Conservation (phyloP, 1,284 basidiomycete species). For the Ustilago shanxiensis region DNA sequence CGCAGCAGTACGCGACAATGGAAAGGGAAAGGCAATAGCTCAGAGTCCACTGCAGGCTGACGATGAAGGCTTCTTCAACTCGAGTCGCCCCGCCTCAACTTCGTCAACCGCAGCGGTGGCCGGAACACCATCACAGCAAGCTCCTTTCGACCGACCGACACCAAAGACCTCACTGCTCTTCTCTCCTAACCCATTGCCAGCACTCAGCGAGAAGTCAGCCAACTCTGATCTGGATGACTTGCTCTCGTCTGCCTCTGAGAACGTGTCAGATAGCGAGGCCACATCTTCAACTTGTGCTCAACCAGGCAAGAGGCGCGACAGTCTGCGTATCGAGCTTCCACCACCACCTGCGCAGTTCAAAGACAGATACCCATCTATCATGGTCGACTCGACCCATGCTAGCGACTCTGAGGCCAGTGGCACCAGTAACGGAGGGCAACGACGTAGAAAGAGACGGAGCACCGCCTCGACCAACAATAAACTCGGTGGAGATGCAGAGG, state of each 20-base stretch:
- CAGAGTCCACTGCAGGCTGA: constrained; percentile 19
- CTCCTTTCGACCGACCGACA: neutral
- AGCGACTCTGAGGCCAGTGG: constrained; percentile 40
- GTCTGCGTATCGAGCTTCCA: constrained; percentile 47
- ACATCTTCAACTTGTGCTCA: neutral
- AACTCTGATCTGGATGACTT: constrained; percentile 28
- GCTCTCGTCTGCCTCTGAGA: constrained; percentile 19
- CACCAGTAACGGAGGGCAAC: neutral
- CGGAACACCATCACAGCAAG: neutral
- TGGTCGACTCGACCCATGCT: constrained; percentile 40
- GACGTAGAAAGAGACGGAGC: constrained; percentile 28
- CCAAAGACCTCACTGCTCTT: constrained; percentile 20
- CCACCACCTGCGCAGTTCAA: constrained; percentile 41
- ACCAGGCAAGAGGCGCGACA: constrained; percentile 28
- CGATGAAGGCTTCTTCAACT: constrained; percentile 27
- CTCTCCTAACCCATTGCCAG: constrained; percentile 20
- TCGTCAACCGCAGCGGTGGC: neutral
- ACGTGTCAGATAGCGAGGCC: constrained; percentile 21
- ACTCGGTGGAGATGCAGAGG: constrained; percentile 19
- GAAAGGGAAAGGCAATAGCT: constrained; percentile 17
- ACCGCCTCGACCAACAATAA: constrained; percentile 25
- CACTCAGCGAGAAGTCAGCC: constrained; percentile 39
- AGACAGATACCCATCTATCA: constrained; percentile 40
- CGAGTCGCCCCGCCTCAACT: neutral
- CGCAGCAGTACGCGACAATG: neutral